Percentiles rank a stretch among this genome's conserved stretches.
phyloP scores from a whole-genome alignment of 768 basidiomycete genomes.

The Mycena galericulata region DNA sequence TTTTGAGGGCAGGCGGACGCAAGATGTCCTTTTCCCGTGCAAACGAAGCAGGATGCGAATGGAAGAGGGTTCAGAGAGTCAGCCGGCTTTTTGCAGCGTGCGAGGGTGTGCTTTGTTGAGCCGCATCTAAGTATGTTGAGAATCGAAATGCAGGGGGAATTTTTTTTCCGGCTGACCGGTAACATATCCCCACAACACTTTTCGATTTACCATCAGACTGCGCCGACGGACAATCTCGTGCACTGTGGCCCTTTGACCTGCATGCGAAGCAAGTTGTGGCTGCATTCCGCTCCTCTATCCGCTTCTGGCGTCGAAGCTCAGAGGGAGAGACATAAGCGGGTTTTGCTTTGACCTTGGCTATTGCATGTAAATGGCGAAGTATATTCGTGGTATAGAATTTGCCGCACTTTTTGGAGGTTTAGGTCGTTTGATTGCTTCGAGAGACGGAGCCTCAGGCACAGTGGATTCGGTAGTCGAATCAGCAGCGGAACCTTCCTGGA shows the following conservation, averaged over 20 bases:
- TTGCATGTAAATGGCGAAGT: slow-evolving; percentile 31
- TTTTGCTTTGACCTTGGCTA: slow-evolving; percentile 19
- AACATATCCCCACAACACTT: slow-evolving; percentile 68
- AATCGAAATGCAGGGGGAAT: no score
- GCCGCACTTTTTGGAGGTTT: slow-evolving; percentile 27
- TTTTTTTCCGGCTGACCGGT: no score
- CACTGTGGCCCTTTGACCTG: slow-evolving; percentile 84
- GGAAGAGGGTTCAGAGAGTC: slow-evolving; percentile 79
- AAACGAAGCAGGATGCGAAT: slow-evolving; percentile 94
- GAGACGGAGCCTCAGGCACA: slow-evolving; percentile 14
- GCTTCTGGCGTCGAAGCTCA: slow-evolving; percentile 74
- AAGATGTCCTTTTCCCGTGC: slow-evolving; percentile 85
- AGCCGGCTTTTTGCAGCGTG: slow-evolving; percentile 76
- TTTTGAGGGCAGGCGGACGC: slow-evolving; percentile 88
- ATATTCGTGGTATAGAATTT: slow-evolving; percentile 17
- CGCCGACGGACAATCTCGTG: slow-evolving; percentile 79
- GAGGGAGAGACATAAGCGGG: slow-evolving; percentile 46
- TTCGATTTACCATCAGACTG: slow-evolving; percentile 40
- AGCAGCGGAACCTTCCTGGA: slow-evolving; percentile 11
- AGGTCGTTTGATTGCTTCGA: background rate
- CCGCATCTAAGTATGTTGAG: slow-evolving; percentile 72
- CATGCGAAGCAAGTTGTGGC: slow-evolving; percentile 89
- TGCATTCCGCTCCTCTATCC: slow-evolving; percentile 67
- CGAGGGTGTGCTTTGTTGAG: slow-evolving; percentile 80
- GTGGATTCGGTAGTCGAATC: slow-evolving; percentile 34